phyloP scores from a whole-genome alignment of 371 early-diverging fungal species.

The Mortierella sp. region DNA sequence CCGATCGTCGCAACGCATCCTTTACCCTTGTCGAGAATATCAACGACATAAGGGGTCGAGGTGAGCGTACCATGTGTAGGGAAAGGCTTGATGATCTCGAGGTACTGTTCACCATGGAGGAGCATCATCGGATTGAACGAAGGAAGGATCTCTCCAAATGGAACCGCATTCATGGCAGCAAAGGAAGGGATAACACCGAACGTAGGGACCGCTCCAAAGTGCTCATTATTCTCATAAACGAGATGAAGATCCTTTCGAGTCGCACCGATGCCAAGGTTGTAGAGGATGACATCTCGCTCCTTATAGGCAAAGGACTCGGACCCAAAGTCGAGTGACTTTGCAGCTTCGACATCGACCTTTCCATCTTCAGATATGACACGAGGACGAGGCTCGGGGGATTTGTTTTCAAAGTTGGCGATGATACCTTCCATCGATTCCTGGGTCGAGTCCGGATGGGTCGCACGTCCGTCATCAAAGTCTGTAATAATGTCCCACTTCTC shows the following conservation, averaged over 20 bases:
- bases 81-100: slow-evolving; percentile 85
- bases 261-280: slow-evolving; percentile 94
- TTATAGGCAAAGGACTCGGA: slow-evolving; percentile 73
- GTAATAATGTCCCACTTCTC: slow-evolving; percentile 79
- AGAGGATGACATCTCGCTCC: slow-evolving; percentile 92
- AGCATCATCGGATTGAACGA: slow-evolving; percentile 98
- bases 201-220: slow-evolving; percentile 89
- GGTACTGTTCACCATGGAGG: slow-evolving; percentile 97
- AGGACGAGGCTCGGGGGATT: slow-evolving; percentile 42
- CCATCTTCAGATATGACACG: slow-evolving; percentile 19
- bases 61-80: slow-evolving; percentile 84
- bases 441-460: slow-evolving; percentile 80
- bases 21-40: slow-evolving; percentile 96
- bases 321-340: slow-evolving; percentile 62
- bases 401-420: slow-evolving; percentile 77
- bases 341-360: slow-evolving; percentile 73
- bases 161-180: slow-evolving; percentile 67
- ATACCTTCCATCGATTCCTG: slow-evolving; percentile 84
- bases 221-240: slow-evolving; percentile 90
- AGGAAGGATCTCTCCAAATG: slow-evolving; percentile 82
- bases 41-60: slow-evolving; percentile 81
- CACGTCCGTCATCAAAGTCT: slow-evolving; percentile 94
- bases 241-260: slow-evolving; percentile 84
- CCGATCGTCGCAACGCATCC: slow-evolving; percentile 87
- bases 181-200: slow-evolving; percentile 94